These are phyloP conservation scores for Elsinoe perseae DNA, from an alignment of 2,329 filamentous ascomycete genomes.

Conservation along the genomic window DNA sequence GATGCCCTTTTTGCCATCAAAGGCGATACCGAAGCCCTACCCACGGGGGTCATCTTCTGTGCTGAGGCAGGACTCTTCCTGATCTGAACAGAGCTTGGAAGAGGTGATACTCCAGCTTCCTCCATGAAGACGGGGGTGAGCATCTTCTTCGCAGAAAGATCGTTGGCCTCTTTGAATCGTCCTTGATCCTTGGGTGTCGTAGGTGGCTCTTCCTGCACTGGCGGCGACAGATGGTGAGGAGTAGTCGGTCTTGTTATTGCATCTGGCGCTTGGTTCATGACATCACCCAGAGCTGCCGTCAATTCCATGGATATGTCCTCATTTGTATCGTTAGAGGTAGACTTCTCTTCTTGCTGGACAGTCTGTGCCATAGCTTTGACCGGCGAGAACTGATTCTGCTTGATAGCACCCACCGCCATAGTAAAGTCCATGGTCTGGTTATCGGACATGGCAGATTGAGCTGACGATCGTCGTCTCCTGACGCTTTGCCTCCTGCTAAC, in stretches of 20 bases:
- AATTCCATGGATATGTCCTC: conserved; percentile 48
- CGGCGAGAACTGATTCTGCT: conserved; percentile 21
- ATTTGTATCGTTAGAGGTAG: conserved; percentile 22
- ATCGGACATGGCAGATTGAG: conserved; percentile 11
- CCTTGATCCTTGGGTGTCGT: conserved; percentile 52
- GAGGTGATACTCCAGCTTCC: conserved; percentile 19
- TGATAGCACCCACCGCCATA: conserved; percentile 31
- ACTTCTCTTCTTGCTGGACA: conserved; percentile 28
- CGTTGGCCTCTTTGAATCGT: conserved; percentile 48
- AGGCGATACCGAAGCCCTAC: conserved; percentile 15
- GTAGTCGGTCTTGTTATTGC: conserved; percentile 22
- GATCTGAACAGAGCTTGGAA: conserved; percentile 3
- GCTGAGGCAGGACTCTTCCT: conserved; percentile 19
- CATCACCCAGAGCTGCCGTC: conserved; percentile 42
- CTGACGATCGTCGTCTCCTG: conserved; percentile 7
- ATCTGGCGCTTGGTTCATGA: conserved; percentile 26
- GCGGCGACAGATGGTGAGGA: conserved; percentile 39
- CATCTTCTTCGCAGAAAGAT: conserved; percentile 31
- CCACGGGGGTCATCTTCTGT: conserved; percentile 21
- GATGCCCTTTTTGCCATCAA: conserved; percentile 7
- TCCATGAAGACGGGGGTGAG: conserved; percentile 31
- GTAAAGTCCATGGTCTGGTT: conserved; percentile 36
- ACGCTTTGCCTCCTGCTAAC: conserved; percentile 16
- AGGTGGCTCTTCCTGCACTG: conserved; percentile 37
- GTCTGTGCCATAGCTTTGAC: conserved; percentile 17